Conservation (phyloP, 192 early-diverging fungal species). For the Haplosporangium gracile region DNA sequence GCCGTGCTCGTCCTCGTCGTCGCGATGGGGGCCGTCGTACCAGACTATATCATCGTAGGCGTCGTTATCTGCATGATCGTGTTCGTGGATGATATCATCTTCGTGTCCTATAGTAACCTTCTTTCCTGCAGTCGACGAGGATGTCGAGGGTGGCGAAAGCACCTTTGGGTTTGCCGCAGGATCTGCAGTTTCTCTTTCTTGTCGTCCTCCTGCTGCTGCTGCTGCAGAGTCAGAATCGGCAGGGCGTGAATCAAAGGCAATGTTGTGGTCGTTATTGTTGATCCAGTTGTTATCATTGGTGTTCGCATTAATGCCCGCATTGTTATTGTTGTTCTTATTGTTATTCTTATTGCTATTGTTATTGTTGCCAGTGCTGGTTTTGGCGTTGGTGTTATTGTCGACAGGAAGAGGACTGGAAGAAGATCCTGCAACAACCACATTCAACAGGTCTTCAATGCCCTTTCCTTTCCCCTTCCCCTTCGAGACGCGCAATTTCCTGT, state of each 20-base stretch:
- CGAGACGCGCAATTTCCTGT: slow-evolving; percentile 18
- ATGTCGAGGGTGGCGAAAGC: neutral
- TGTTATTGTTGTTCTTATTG: neutral
- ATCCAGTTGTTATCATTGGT: neutral
- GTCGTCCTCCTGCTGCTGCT: neutral
- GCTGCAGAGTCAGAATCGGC: neutral
- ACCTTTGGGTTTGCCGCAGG: neutral
- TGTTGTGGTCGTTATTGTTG: neutral
- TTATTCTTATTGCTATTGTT: neutral
- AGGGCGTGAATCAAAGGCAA: neutral
- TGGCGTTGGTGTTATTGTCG: neutral
- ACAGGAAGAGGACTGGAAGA: neutral
- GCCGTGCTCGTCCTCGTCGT: slow-evolving; percentile 50
- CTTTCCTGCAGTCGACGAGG: neutral
- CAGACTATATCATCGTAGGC: slow-evolving; percentile 46
- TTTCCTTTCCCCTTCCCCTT: slow-evolving; percentile 24
- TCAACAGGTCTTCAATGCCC: slow-evolving; percentile 16
- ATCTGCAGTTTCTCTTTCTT: neutral
- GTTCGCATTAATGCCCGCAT: neutral
- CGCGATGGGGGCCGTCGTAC: slow-evolving; percentile 48
- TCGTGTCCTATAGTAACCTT: slow-evolving; percentile 7
- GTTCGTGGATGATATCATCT: slow-evolving; percentile 42
- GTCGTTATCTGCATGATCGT: slow-evolving; percentile 46
- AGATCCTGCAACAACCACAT: slow-evolving; percentile 12
- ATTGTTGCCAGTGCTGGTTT: neutral